phyloP scores from a whole-genome alignment of 2,329 filamentous ascomycete genomes.

The Clonostachys solani region DNA sequence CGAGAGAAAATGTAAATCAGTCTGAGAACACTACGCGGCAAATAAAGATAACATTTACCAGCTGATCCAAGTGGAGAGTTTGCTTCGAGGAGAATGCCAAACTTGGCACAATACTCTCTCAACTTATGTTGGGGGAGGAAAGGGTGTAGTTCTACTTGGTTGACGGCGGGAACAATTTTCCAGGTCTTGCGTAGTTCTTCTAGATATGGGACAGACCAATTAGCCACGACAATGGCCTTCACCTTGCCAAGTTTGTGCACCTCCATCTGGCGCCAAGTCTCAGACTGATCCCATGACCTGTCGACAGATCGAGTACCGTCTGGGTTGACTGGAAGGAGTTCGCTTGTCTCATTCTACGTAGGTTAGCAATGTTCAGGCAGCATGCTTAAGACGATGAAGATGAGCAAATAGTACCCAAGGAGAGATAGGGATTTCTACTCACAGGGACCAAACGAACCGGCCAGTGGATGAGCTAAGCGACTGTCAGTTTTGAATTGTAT shows the following conservation, averaged over 20 bases:
- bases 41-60: neutral
- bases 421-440: neutral
- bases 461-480: neutral
- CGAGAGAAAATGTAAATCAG: neutral
- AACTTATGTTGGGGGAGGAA: slow-evolving; percentile 60
- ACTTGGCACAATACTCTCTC: slow-evolving; percentile 48
- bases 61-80: slow-evolving; percentile 58
- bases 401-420: no score
- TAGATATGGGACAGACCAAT: slow-evolving; percentile 36
- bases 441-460: neutral
- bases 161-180: slow-evolving; percentile 54
- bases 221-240: slow-evolving; percentile 44
- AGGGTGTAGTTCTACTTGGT: slow-evolving; percentile 68
- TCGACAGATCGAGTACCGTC: slow-evolving; percentile 13
- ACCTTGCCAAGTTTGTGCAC: slow-evolving; percentile 28
- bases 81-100: slow-evolving; percentile 57
- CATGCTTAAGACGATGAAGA: no score
- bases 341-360: neutral
- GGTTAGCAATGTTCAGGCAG: neutral
- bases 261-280: slow-evolving; percentile 10
- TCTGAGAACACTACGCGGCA: neutral
- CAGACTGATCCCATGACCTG: neutral
- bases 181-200: slow-evolving; percentile 40
- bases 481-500: neutral
- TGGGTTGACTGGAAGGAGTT: slow-evolving; percentile 12